Percentiles rank a stretch among this genome's conserved stretches.
phyloP scores from a whole-genome alignment of 2,329 filamentous ascomycete species.

The Passalora sequoiae region DNA sequence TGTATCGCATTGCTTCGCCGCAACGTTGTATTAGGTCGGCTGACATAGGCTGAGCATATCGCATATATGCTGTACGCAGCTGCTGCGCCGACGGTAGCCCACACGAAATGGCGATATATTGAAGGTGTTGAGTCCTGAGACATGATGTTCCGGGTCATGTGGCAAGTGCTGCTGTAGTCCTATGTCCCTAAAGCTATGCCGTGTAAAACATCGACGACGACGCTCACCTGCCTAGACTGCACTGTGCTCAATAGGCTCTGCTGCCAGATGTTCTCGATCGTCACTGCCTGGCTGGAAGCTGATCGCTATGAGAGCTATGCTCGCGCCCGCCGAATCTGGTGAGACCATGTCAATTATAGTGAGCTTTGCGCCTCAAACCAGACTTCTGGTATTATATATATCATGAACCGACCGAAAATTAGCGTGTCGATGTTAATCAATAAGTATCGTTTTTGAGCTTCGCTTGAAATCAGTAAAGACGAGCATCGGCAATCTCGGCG shows the following conservation, averaged over 20 bases:
- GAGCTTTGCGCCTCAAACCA: background rate
- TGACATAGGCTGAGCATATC: constrained; percentile 40
- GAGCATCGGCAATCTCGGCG: too few species aligned
- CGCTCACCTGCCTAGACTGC: background rate
- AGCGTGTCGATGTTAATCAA: too few species aligned
- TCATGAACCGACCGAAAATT: too few species aligned
- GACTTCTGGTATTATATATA: too few species aligned
- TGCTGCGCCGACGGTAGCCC: constrained; percentile 52
- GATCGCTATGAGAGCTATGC: background rate
- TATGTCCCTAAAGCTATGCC: too few species aligned
- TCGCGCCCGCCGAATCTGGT: background rate
- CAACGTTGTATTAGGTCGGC: constrained; percentile 12
- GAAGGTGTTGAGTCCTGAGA: constrained; percentile 20
- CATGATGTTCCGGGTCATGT: constrained; percentile 20
- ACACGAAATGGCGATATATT: constrained; percentile 48
- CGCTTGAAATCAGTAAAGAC: too few species aligned
- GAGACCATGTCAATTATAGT: constrained; percentile 2
- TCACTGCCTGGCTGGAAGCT: constrained; percentile 1
- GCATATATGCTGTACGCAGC: constrained; percentile 56
- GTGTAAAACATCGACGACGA: background rate
- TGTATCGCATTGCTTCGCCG: constrained; percentile 23
- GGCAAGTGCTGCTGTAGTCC: background rate
- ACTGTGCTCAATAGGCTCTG: background rate
- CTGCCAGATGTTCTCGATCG: background rate
- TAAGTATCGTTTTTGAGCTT: too few species aligned